These are phyloP conservation scores for Hanseniaspora nectarophila DNA, from an alignment of 805 yeast species.

Conservation along the genomic window DNA sequence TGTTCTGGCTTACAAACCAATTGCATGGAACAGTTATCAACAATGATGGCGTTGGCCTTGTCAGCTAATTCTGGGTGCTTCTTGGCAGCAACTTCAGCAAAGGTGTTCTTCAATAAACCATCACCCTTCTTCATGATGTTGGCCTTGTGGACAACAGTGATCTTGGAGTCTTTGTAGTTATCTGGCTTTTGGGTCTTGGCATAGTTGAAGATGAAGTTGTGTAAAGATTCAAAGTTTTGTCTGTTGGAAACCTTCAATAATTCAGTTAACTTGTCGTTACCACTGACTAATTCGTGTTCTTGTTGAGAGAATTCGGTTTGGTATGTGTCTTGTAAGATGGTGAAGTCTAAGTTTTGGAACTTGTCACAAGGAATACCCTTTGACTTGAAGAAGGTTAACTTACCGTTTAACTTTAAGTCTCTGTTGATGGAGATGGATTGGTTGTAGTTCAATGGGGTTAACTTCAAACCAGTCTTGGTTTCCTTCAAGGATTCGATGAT, in stretches of 20 bases:
- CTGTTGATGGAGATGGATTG: constrained; percentile 82
- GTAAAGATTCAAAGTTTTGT: constrained; percentile 91
- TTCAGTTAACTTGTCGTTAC: constrained; percentile 47
- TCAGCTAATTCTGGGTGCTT: constrained; percentile 67
- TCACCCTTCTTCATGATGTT: constrained; percentile 98
- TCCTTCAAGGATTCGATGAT: constrained; percentile 86
- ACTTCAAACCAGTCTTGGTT: constrained; percentile 89
- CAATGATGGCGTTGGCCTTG: constrained; percentile 76
- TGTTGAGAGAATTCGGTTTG: constrained; percentile 98
- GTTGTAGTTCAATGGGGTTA: constrained; percentile 14
- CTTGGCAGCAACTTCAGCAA: constrained; percentile 71
- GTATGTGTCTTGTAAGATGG: constrained; percentile 94
- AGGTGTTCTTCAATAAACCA: constrained; percentile 91
- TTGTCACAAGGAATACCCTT: constrained; percentile 89
- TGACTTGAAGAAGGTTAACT: constrained; percentile 84
- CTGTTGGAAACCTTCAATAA: constrained; percentile 79
- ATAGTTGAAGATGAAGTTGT: constrained; percentile 92
- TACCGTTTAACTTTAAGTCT: constrained; percentile 90
- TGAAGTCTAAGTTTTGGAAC: constrained; percentile 79
- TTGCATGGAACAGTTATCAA: constrained; percentile 98
- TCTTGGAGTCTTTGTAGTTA: constrained; percentile 71
- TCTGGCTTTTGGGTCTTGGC: constrained; percentile 33
- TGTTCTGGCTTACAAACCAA: constrained; percentile 97
- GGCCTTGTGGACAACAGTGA: constrained; percentile 92
- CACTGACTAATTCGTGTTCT: constrained; percentile 94